These are phyloP conservation scores for Aspergillaceae sp. DNA, from an alignment of 2,329 filamentous ascomycete species.

Conservation along the genomic window DNA sequence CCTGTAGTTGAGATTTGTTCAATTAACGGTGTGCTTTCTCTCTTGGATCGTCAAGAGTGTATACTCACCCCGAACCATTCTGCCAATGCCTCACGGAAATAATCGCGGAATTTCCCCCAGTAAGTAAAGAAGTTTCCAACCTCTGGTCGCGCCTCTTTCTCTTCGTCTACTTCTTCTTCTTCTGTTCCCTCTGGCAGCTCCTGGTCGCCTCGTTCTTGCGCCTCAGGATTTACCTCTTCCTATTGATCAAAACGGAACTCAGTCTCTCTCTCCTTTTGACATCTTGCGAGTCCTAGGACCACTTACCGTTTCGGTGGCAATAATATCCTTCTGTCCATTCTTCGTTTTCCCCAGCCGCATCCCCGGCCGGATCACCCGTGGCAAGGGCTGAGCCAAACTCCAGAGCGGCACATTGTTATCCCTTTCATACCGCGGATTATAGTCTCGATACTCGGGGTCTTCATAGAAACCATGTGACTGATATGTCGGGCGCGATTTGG, in stretches of 20 bases:
- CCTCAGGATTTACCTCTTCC: too few species aligned
- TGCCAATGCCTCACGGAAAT: slow-evolving; percentile 20
- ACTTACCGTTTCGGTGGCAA: background rate
- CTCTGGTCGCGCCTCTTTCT: background rate
- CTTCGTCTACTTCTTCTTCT: background rate
- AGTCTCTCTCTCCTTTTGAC: too few species aligned
- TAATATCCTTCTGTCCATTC: slow-evolving; percentile 2
- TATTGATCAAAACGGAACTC: too few species aligned
- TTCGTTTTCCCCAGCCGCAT: slow-evolving; percentile 27
- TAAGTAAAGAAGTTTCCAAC: slow-evolving; percentile 14
- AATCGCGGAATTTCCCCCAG: slow-evolving; percentile 19
- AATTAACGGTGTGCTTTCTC: background rate
- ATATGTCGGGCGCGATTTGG: too few species aligned
- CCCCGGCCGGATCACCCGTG: slow-evolving; percentile 42
- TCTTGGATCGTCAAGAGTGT: background rate
- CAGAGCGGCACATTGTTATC: slow-evolving; percentile 41
- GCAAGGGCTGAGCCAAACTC: slow-evolving; percentile 44
- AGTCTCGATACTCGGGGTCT: slow-evolving; percentile 14
- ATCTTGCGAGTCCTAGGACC: background rate
- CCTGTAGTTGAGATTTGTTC: slow-evolving; percentile 5
- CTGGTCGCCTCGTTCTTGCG: background rate
- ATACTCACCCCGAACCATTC: slow-evolving; percentile 21
- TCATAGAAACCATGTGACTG: too few species aligned
- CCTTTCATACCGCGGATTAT: slow-evolving; percentile 45
- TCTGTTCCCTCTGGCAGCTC: background rate